Conservation (phyloP, 371 early-diverging fungal species). For the Mucor racemosus region DNA sequence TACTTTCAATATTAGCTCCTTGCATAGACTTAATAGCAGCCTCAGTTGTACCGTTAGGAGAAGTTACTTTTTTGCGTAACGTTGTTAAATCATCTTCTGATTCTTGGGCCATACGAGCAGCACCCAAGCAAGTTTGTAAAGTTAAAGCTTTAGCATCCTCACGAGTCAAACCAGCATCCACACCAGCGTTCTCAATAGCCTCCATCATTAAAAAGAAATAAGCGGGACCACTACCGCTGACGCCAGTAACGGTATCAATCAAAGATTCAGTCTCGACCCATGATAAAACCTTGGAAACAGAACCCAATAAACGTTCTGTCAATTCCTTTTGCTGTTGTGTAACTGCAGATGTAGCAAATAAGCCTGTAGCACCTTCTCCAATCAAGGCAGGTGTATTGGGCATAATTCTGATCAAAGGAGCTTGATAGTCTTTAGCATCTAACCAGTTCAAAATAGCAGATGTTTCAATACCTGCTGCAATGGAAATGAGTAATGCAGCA, state of each 20-base stretch:
- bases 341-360: conserved; percentile 71
- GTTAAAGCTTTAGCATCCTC: conserved; percentile 82
- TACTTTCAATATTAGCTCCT: conserved; percentile 59
- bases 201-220: conserved; percentile 94
- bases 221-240: conserved; percentile 91
- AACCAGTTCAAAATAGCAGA: conserved; percentile 77
- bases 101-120: conserved; percentile 84
- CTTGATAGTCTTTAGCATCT: conserved; percentile 23
- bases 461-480: conserved; percentile 71
- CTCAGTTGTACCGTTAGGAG: conserved; percentile 93
- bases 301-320: conserved; percentile 68
- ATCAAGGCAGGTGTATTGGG: conserved; percentile 94
- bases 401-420: conserved; percentile 84
- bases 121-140: conserved; percentile 89
- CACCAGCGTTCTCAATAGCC: conserved; percentile 78
- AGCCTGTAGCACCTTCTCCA: conserved; percentile 85
- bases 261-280: conserved; percentile 81
- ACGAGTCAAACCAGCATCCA: conserved; percentile 74
- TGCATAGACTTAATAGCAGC: conserved; percentile 86
- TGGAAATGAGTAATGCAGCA: conserved; percentile 42
- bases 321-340: conserved; percentile 62
- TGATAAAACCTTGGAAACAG: conserved; percentile 75
- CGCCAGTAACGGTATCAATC: conserved; percentile 89
- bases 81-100: conserved; percentile 79
- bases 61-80: conserved; percentile 86